These are phyloP conservation scores for Leishmania aethiopica DNA, from an alignment of 208 protist species.

Conservation along the genomic window DNA sequence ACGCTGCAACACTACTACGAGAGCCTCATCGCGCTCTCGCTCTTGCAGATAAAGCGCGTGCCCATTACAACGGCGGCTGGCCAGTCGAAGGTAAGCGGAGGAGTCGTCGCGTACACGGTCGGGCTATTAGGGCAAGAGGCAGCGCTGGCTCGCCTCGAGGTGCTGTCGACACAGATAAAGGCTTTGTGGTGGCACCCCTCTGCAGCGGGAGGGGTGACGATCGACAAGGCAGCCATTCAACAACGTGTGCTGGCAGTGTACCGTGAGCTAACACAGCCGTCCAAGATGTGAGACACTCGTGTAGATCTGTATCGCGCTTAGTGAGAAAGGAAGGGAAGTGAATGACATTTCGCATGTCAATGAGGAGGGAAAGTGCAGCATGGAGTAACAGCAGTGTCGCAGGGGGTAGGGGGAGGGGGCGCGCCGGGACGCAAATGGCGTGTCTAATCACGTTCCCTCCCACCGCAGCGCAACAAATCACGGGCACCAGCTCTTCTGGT, in stretches of 20 bases:
- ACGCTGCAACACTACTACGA: conserved; percentile 48
- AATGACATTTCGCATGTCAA: neutral
- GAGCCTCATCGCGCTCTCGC: conserved; percentile 26
- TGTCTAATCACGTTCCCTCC: neutral
- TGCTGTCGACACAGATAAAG: conserved; percentile 33
- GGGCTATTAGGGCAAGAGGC: conserved; percentile 17
- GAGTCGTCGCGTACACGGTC: conserved; percentile 13
- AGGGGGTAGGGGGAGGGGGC: neutral
- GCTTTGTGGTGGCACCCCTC: conserved; percentile 31
- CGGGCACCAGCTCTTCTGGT: neutral
- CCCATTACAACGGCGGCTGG: neutral
- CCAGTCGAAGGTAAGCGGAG: conserved; percentile 5
- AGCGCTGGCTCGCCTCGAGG: conserved; percentile 25
- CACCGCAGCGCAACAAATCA: neutral
- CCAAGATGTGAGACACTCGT: conserved; percentile 22
- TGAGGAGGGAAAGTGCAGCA: neutral
- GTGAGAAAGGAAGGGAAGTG: neutral
- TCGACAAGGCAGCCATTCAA: conserved; percentile 15
- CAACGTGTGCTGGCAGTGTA: conserved; percentile 28
- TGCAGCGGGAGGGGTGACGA: conserved; percentile 1
- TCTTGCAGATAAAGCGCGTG: conserved; percentile 19
- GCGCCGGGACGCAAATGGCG: neutral
- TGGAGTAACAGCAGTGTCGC: neutral
- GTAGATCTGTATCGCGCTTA: neutral
- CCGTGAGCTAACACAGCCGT: conserved; percentile 21